phyloP scores from a whole-genome alignment of 140 eudicot genomes.

The Oenanthe javanica region DNA sequence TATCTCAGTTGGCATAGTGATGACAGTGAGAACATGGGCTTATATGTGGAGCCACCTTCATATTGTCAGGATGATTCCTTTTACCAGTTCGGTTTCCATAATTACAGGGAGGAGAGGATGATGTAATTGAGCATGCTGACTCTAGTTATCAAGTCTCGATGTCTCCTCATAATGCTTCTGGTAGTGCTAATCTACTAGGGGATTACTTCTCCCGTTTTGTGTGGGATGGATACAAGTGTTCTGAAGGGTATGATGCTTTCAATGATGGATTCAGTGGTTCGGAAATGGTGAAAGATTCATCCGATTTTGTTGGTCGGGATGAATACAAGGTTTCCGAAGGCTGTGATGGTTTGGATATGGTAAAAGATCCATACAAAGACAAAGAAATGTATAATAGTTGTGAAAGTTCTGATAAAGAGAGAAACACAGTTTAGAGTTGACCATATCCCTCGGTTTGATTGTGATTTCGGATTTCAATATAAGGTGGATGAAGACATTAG shows the following conservation, averaged over 20 bases:
- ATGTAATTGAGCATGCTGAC: background rate
- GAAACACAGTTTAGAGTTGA: background rate
- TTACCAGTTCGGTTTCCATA: background rate
- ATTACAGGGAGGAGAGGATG: constrained; percentile 2
- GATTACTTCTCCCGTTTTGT: constrained; percentile 12
- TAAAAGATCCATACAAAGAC: background rate
- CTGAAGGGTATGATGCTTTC: background rate
- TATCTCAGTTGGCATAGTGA: constrained; percentile 12
- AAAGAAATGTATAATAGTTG: background rate
- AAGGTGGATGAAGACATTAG: constrained; percentile 7
- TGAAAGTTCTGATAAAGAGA: background rate
- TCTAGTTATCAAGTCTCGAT: background rate
- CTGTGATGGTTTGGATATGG: background rate
- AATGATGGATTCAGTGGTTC: background rate
- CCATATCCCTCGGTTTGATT: background rate
- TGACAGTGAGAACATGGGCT: background rate
- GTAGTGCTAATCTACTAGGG: constrained; percentile 7
- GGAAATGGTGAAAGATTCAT: background rate
- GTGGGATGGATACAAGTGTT: background rate
- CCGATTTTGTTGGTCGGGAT: constrained; percentile 10
- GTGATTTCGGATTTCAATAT: background rate
- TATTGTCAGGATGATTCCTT: constrained; percentile 5
- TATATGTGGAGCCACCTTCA: constrained; percentile 14
- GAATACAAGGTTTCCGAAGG: constrained; percentile 1
- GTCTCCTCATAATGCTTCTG: background rate